Percentiles rank a stretch among this genome's conserved stretches.
Evolutionary conservation across 2,329 filamentous ascomycete genomes (phyloP).

Genomic region (Dactylellina parvicollis): DNA sequence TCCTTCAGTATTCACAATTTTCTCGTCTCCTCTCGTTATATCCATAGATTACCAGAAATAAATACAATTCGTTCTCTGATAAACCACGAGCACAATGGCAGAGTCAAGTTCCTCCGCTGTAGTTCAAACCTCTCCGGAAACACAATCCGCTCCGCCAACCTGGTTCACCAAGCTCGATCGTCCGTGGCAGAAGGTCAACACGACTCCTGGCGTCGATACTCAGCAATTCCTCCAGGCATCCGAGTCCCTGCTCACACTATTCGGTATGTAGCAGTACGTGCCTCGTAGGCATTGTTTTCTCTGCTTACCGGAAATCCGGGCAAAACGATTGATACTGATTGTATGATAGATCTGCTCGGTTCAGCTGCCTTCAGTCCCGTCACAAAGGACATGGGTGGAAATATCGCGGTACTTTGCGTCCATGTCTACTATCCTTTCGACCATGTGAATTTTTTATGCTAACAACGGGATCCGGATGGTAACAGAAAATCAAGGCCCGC

Average conservation of each 20-base stretch:
- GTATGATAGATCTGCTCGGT: conserved; percentile 74
- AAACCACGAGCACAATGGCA: not conserved
- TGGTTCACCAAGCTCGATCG: conserved; percentile 78
- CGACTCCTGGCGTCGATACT: conserved; percentile 77
- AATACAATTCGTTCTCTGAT: not conserved
- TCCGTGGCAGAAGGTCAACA: conserved; percentile 84
- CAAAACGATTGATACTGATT: too few relatives aligned
- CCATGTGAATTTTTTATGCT: not conserved
- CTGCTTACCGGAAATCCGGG: too few relatives aligned
- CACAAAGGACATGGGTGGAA: conserved; percentile 89
- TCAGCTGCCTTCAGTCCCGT: conserved; percentile 85
- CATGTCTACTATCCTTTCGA: not conserved
- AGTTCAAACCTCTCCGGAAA: too few relatives aligned
- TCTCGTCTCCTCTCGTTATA: not conserved
- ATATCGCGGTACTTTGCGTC: conserved; percentile 78
- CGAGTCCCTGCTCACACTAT: conserved; percentile 85
- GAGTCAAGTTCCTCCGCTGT: not conserved
- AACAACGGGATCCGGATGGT: too few relatives aligned
- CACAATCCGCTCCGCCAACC: too few relatives aligned
- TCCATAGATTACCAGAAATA: not conserved
- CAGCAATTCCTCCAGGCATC: conserved; percentile 89
- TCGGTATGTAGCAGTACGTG: conserved; percentile 69
- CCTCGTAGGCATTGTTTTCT: not conserved
- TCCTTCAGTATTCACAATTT: not conserved
- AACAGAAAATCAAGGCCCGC: conserved; percentile 86